A percentile compares a stretch with the other conserved stretches of the same genome.
Conservation (phyloP, 805 yeast species). For the Lachancea fermentati region DNA sequence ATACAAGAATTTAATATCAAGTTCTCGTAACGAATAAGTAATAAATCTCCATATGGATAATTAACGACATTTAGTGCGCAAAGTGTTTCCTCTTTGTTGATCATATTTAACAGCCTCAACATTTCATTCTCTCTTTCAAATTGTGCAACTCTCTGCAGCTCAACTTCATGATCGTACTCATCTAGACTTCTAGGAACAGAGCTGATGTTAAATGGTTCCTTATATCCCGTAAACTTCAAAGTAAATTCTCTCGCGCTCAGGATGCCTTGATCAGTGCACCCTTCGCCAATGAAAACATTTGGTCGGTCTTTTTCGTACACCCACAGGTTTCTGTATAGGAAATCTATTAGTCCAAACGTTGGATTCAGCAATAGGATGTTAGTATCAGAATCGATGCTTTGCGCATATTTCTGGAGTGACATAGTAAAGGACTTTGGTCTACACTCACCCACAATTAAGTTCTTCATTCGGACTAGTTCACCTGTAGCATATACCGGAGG, state of each 20-base stretch:
- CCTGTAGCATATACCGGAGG: constrained; percentile 31
- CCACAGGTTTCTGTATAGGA: constrained; percentile 50
- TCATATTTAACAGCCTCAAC: constrained; percentile 9
- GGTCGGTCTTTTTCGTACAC: constrained; percentile 44
- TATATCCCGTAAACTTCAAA: background rate
- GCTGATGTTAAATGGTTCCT: constrained; percentile 4
- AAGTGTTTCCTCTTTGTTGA: constrained; percentile 6
- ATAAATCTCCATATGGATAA: constrained; percentile 20
- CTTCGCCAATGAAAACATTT: constrained; percentile 47
- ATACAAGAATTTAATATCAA: constrained; percentile 23
- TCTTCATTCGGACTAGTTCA: constrained; percentile 34
- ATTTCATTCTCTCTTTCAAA: constrained; percentile 9
- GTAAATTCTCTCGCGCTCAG: constrained; percentile 4
- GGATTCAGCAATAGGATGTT: constrained; percentile 62
- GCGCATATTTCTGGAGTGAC: constrained; percentile 45
- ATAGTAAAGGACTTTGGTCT: constrained; percentile 49
- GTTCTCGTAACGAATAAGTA: constrained; percentile 19
- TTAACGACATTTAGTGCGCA: constrained; percentile 8
- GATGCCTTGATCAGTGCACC: constrained; percentile 4
- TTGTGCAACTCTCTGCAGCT: constrained; percentile 3
- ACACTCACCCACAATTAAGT: constrained; percentile 54
- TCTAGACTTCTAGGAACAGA: constrained; percentile 1
- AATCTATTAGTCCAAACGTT: constrained; percentile 60
- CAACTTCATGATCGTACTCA: constrained; percentile 10
- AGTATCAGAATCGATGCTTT: constrained; percentile 39